Conservation (phyloP, 1,139 yeast species). For the Protomyces arabidopsidicola region DNA sequence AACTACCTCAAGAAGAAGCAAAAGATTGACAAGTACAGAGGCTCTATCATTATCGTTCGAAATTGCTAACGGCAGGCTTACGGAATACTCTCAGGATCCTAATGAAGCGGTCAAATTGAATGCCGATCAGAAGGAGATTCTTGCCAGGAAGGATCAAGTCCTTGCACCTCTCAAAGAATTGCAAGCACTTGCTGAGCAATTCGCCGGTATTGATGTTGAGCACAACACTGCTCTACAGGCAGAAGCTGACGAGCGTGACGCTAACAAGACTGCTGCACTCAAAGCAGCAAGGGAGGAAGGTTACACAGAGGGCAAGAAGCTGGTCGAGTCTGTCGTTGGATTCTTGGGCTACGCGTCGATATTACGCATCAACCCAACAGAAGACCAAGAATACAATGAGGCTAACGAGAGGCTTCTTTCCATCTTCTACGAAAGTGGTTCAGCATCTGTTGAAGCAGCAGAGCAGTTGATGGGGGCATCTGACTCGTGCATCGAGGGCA, state of each 20-base stretch:
- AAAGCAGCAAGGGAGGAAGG: slow-evolving; percentile 23
- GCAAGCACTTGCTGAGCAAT: slow-evolving; percentile 37
- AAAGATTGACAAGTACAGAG: slow-evolving; percentile 9
- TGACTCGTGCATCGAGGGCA: slow-evolving; percentile 36
- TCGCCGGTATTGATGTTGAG: slow-evolving; percentile 34
- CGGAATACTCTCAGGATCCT: slow-evolving; percentile 11
- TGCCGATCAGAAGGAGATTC: slow-evolving; percentile 41
- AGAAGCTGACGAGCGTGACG: slow-evolving; percentile 7
- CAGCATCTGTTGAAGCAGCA: slow-evolving; percentile 39
- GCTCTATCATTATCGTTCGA: no score
- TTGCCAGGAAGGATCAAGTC: slow-evolving; percentile 39
- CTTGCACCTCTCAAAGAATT: slow-evolving; percentile 41
- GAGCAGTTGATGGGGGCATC: slow-evolving; percentile 37
- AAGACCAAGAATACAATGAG: slow-evolving; percentile 31
- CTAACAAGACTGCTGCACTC: slow-evolving; percentile 15
- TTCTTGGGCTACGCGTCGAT: slow-evolving; percentile 40
- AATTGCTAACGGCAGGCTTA: background rate
- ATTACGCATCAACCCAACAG: slow-evolving; percentile 12
- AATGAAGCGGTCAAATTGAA: slow-evolving; percentile 38
- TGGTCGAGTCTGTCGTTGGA: slow-evolving; percentile 36
- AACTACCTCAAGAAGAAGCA: slow-evolving; percentile 25
- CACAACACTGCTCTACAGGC: slow-evolving; percentile 22
- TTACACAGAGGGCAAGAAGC: slow-evolving; percentile 33
- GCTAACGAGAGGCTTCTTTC: slow-evolving; percentile 40
- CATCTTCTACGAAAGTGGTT: slow-evolving; percentile 40